Evolutionary conservation across 2,329 filamentous ascomycete genomes (phyloP).

Genomic region (Calonectria crousiana): DNA sequence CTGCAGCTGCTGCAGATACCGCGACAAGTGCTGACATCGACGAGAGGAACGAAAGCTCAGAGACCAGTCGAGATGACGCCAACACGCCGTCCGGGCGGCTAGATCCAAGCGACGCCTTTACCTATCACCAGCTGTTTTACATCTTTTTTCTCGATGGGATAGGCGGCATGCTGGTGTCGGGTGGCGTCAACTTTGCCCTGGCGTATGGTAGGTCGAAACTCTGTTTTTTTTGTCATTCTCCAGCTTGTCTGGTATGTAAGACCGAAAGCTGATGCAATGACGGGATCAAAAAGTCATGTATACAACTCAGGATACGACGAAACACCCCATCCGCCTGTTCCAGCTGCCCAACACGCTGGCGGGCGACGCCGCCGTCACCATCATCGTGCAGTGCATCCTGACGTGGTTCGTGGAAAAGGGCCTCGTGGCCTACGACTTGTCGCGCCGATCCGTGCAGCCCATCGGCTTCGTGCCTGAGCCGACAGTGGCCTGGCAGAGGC

Average conservation of each 20-base stretch:
- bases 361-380: constrained; percentile 62
- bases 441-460: constrained; percentile 57
- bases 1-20: neutral
- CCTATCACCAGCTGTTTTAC: constrained; percentile 59
- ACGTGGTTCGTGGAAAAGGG: constrained; percentile 64
- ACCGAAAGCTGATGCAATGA: neutral
- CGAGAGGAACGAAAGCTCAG: neutral
- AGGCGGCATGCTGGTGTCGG: constrained; percentile 57
- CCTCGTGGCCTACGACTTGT: constrained; percentile 62
- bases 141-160: constrained; percentile 61
- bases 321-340: constrained; percentile 60
- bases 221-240: neutral
- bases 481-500: constrained; percentile 48
- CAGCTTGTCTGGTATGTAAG: too few relatives aligned
- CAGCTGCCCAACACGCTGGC: constrained; percentile 64
- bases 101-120: constrained; percentile 53
- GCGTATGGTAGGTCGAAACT: constrained; percentile 55
- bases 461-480: constrained; percentile 59
- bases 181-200: constrained; percentile 63
- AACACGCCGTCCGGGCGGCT: constrained; percentile 28
- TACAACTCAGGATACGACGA: constrained; percentile 50
- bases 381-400: constrained; percentile 62
- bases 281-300: constrained; percentile 57
- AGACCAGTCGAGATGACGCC: neutral
- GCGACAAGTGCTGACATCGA: neutral